phyloP scores from a whole-genome alignment of 495 filamentous ascomycete genomes.

The Aspergillus leporis region DNA sequence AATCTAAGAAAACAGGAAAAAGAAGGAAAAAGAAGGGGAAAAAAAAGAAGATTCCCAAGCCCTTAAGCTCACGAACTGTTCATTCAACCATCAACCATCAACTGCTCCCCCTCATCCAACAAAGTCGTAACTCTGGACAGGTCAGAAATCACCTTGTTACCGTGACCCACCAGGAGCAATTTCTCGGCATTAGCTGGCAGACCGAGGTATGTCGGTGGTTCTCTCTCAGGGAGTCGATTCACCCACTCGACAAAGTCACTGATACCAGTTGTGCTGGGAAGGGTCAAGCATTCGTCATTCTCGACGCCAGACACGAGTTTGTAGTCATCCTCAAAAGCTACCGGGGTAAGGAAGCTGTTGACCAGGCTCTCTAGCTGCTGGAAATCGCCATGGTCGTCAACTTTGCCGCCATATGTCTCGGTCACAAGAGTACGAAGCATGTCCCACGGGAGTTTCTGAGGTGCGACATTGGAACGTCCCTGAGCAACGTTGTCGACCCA shows the following conservation, averaged over 20 bases:
- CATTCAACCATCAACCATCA: slow-evolving; percentile 67
- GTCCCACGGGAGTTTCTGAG: slow-evolving; percentile 92
- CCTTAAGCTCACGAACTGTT: slow-evolving; percentile 3
- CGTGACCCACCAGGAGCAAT: slow-evolving; percentile 85
- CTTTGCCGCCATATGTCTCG: slow-evolving; percentile 97
- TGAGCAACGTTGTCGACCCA: slow-evolving; percentile 85
- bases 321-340: slow-evolving; percentile 88
- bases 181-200: slow-evolving; percentile 97
- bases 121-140: slow-evolving; percentile 78
- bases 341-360: slow-evolving; percentile 72
- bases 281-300: slow-evolving; percentile 63
- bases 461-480: slow-evolving; percentile 87
- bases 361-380: slow-evolving; percentile 69
- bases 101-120: slow-evolving; percentile 90
- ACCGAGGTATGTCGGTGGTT: slow-evolving; percentile 96
- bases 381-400: slow-evolving; percentile 91
- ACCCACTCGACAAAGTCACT: slow-evolving; percentile 92
- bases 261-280: slow-evolving; percentile 78
- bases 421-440: slow-evolving; percentile 91
- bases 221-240: slow-evolving; percentile 85
- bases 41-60: slow-evolving; percentile 7
- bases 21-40: slow-evolving; percentile 9
- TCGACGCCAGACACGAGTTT: slow-evolving; percentile 72
- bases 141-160: slow-evolving; percentile 81
- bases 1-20: slow-evolving; percentile 12